Evolutionary conservation across 129 eudicot genomes (phyloP).

Genomic region (Kitagawia praeruptora): DNA sequence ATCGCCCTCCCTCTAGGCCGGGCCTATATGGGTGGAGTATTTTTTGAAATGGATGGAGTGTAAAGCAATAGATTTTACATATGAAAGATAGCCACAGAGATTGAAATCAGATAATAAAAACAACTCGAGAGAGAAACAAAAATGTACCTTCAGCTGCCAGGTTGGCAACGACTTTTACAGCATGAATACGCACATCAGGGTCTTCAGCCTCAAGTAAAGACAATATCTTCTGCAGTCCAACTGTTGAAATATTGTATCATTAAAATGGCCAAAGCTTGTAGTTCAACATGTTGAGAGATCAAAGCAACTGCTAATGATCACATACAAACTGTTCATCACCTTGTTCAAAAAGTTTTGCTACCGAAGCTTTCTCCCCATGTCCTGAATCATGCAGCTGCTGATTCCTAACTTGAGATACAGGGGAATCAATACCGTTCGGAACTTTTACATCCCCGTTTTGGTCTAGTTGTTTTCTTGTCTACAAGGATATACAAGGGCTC

Average conservation of each 20-base stretch:
- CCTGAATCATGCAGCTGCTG: slow-evolving; percentile 49
- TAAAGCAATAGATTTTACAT: background rate
- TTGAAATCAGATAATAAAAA: background rate
- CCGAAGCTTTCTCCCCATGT: slow-evolving; percentile 58
- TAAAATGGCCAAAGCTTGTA: background rate
- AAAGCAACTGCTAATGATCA: background rate
- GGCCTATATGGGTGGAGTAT: background rate
- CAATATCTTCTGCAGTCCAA: slow-evolving; percentile 81
- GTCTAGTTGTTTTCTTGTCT: slow-evolving; percentile 85
- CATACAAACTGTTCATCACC: slow-evolving; percentile 30
- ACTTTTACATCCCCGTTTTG: slow-evolving; percentile 29
- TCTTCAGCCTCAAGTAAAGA: slow-evolving; percentile 82
- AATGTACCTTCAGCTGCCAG: slow-evolving; percentile 89
- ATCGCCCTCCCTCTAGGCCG: too few relatives aligned
- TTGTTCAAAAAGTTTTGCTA: slow-evolving; percentile 91
- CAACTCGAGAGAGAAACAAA: background rate
- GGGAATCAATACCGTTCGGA: slow-evolving; percentile 41
- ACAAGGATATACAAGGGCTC: slow-evolving; percentile 14
- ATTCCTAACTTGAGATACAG: slow-evolving; percentile 53
- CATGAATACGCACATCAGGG: slow-evolving; percentile 88
- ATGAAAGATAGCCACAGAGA: background rate
- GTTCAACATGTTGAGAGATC: background rate
- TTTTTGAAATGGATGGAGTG: background rate
- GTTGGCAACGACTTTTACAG: slow-evolving; percentile 92
- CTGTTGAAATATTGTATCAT: slow-evolving; percentile 25